Conservation (phyloP, 148 eudicot species). For the Fagopyrum tataricum region DNA sequence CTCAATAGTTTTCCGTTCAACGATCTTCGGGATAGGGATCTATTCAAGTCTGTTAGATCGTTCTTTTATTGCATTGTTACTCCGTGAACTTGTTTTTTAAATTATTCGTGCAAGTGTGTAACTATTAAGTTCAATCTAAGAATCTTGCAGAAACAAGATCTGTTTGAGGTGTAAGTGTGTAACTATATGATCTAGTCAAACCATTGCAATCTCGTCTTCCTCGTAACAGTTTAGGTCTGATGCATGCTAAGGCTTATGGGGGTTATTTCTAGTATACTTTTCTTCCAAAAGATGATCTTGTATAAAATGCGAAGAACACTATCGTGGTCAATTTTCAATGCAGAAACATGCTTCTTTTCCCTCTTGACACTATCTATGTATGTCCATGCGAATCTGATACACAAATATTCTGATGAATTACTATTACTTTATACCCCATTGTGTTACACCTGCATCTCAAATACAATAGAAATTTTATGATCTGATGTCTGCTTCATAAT, state of each 20-base stretch:
- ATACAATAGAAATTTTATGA: background rate
- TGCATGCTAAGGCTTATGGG: background rate
- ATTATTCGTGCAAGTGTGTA: background rate
- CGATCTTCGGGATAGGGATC: background rate
- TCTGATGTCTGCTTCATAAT: background rate
- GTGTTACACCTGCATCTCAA: background rate
- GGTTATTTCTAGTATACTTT: background rate
- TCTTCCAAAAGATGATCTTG: background rate
- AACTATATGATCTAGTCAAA: background rate
- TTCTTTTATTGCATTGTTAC: background rate
- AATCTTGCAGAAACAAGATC: background rate
- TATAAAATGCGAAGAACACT: background rate
- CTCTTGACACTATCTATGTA: background rate
- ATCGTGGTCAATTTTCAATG: background rate
- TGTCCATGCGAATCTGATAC: background rate
- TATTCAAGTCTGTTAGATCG: background rate
- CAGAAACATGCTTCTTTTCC: background rate
- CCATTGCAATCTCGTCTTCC: background rate
- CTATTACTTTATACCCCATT: background rate
- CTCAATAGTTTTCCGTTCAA: background rate
- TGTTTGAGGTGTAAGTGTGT: background rate
- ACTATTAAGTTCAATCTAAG: background rate
- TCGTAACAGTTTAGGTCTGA: background rate
- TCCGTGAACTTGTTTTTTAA: background rate
- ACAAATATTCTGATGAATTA: background rate